Conservation (phyloP, 768 basidiomycete genomes). For the Hericium alpestre region DNA sequence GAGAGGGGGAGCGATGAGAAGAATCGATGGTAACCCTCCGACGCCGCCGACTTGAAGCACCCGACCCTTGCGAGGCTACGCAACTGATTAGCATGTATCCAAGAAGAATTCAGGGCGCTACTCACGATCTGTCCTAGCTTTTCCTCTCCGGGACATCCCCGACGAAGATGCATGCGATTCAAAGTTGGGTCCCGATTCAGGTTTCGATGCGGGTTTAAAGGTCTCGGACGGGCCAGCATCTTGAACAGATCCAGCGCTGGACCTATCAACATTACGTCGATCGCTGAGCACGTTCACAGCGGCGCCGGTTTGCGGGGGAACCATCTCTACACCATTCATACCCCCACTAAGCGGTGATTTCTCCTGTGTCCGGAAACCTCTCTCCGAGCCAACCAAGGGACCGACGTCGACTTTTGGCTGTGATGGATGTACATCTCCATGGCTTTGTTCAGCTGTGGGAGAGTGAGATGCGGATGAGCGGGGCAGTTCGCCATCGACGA, state of each 20-base stretch:
- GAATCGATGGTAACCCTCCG: constrained; percentile 1
- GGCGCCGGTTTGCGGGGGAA: constrained; percentile 15
- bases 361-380: constrained; percentile 57
- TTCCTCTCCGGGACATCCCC: constrained; percentile 19
- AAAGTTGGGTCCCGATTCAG: neutral
- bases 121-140: constrained; percentile 19
- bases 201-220: neutral
- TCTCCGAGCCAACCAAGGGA: constrained; percentile 46
- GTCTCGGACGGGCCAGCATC: neutral
- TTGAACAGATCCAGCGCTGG: constrained; percentile 2
- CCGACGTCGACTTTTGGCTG: constrained; percentile 37
- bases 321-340: constrained; percentile 53
- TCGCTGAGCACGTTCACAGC: neutral
- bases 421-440: constrained; percentile 4
- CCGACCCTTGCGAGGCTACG: neutral
- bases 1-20: constrained; percentile 10
- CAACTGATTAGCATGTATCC: neutral
- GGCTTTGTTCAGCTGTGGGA: constrained; percentile 15
- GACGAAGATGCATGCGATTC: neutral
- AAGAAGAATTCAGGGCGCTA: neutral
- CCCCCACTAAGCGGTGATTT: constrained; percentile 47
- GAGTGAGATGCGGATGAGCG: constrained; percentile 12
- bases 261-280: constrained; percentile 2
- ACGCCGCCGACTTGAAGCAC: neutral
- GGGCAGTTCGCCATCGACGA: constrained; percentile 37